phyloP scores from a whole-genome alignment of 768 basidiomycete genomes.

The Pleurotus sapidus region DNA sequence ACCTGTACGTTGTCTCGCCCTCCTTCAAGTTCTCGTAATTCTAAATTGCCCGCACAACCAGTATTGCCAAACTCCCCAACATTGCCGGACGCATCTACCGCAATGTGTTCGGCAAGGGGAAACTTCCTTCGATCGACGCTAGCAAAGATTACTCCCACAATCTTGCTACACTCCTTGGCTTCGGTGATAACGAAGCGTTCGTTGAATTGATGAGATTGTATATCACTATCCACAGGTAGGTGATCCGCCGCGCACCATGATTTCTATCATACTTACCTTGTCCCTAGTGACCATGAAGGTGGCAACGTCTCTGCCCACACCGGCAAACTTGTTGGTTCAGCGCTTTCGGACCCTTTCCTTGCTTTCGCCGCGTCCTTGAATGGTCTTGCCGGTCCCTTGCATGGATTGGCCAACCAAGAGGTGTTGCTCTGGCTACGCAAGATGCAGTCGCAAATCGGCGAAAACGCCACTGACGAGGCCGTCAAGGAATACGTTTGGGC shows the following conservation, averaged over 20 bases:
- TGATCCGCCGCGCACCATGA: background rate
- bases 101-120: constrained; percentile 85
- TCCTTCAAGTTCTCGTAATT: background rate
- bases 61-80: constrained; percentile 95
- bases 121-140: constrained; percentile 80
- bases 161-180: constrained; percentile 87
- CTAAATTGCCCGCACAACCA: constrained; percentile 18
- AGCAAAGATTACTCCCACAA: constrained; percentile 89
- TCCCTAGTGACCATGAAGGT: constrained; percentile 87
- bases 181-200: constrained; percentile 82
- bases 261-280: background rate
- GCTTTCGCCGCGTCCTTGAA: constrained; percentile 91
- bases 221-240: constrained; percentile 90
- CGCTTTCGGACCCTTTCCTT: constrained; percentile 97
- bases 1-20: constrained; percentile 47
- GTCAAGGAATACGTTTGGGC: constrained; percentile 95
- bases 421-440: constrained; percentile 92
- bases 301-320: constrained; percentile 98
- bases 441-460: constrained; percentile 89
- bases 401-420: constrained; percentile 97
- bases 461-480: constrained; percentile 79
- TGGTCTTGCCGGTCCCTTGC: constrained; percentile 95
- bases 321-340: constrained; percentile 90
- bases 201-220: constrained; percentile 95
- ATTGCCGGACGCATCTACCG: constrained; percentile 93